Evolutionary conservation across 2,329 filamentous ascomycete species (phyloP), one percentile per base, ranked within the genome.

Genomic region (Colletotrichum tropicale): DNA sequence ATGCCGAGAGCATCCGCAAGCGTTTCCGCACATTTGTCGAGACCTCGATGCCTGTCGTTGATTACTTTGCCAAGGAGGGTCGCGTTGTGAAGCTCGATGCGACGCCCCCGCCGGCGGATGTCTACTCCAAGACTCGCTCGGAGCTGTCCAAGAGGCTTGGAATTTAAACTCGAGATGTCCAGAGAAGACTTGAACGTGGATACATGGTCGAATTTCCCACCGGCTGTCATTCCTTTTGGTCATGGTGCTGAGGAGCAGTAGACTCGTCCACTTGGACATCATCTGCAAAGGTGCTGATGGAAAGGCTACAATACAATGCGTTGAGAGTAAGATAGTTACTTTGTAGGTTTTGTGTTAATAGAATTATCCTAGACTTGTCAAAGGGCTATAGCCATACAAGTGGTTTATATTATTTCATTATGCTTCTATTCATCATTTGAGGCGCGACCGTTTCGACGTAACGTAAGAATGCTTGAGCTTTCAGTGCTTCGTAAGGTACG

Each of bases 1-100:
- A 99, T 84, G 94, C 93, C 71, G 97, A 98, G 86, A 96, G 93
- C 82, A 99, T 98, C 85, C 94, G 94, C 88, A 99, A 99, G 93
- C 92, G 97, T 73, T 99, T 99, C 90, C 93, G 92, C 83, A 96
- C 94, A 6, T 99, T 98, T 83, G 88, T 98, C 80, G 96, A 98
- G 86, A 98, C 96, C 3, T 98, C 95, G 87, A 98, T 98, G 96
- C 97, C 97, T 30, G 97, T 98, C 62, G 95, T 99, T 70, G 91
- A 98, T 80, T 92, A 95, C 83, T 98, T 94, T 84, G 93, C 94
- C 82, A 88, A 89, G 81, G 89, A 96, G 86, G 92, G 91, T 80
- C 93, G 93, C 83, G 95, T 98, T 18, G 91, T 98, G 83, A 94
- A 93, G 87, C 90, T 98, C 60, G 89, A 93, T 80, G 95, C 96